Evolutionary conservation across 2,329 filamentous ascomycete species (phyloP), one percentile per base, ranked within the genome.

Genomic region (Sordariomycetes sp.): DNA sequence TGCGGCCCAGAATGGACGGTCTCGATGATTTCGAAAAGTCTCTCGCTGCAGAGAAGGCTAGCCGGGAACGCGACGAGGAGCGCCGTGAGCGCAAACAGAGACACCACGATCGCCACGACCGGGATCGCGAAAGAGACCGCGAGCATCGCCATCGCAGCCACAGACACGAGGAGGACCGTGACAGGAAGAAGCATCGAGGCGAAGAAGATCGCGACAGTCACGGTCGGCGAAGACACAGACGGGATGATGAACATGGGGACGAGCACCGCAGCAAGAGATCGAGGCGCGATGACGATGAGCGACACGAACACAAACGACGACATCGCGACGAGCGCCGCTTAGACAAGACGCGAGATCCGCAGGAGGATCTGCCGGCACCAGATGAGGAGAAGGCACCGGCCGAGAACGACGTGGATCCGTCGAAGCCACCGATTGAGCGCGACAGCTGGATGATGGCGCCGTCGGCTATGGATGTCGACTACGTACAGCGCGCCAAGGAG

Each of bases 391-490:
- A 63, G 21, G 39, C 51, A 12, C 39, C 48, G 20, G 40, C 41
- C 12, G 40, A 55, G 42, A 46, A 54, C 6, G 12, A 43, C 0
- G 41, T 50, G 3, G 45, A 50, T 6, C 32, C 39, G 1, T 29
- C 49, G 5, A 56, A 50, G 39, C 53, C 58, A 2, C 51, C 58
- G 2, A 48, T 79, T 21, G 71, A 79, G 44, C 76, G 93, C 42
- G 92, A 96, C 55, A 75, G 82, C 1, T 98, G 93, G 88, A 98
- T 98, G 92, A 81, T 87, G 39, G 82, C 82, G 0, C 87, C 90
- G 0, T 85, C 84, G 0, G 77, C 81, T 0, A 61, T 94, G 23
- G 81, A 88, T 34, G 68, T 96, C 37, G 88, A 96, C 51, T 94
- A 94, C 53, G 70, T 86, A 33, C 73, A 84, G 50, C 68, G 74